Percentiles rank a stretch among this genome's conserved stretches.
These are phyloP conservation scores for Austroboletus novae-zelandiae DNA, from an alignment of 1,284 basidiomycete species.

Conservation along the genomic window DNA sequence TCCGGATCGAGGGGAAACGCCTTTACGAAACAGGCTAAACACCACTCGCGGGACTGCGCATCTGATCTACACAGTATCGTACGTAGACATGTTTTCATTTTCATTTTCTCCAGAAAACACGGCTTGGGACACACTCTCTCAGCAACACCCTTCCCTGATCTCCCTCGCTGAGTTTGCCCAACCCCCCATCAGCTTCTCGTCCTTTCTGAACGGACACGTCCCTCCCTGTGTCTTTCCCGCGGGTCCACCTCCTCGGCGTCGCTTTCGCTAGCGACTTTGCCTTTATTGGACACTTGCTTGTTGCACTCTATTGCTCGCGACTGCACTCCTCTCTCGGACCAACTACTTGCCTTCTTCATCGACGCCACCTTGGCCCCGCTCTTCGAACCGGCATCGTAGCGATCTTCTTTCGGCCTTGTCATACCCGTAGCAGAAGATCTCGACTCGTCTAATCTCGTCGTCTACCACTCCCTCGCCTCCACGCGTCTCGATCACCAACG, in stretches of 20 bases:
- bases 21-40: slow-evolving; percentile 1
- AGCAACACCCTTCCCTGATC: slow-evolving; percentile 3
- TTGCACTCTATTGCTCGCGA: neutral
- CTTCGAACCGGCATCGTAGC: neutral
- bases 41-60: neutral
- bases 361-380: neutral
- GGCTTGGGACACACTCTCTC: neutral
- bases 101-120: neutral
- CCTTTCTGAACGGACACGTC: no score
- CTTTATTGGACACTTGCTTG: neutral
- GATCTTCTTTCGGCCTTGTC: neutral
- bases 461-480: neutral
- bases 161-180: neutral
- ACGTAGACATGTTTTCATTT: neutral
- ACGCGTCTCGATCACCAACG: neutral
- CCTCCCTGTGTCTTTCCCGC: neutral
- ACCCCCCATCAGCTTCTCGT: no score
- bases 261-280: neutral
- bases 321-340: neutral
- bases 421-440: neutral
- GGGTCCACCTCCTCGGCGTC: neutral
- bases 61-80: neutral
- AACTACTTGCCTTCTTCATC: neutral
- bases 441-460: neutral
- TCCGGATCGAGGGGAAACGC: neutral